Evolutionary conservation across 139 green algal genomes (phyloP).

Genomic region (Micromonas commoda): DNA sequence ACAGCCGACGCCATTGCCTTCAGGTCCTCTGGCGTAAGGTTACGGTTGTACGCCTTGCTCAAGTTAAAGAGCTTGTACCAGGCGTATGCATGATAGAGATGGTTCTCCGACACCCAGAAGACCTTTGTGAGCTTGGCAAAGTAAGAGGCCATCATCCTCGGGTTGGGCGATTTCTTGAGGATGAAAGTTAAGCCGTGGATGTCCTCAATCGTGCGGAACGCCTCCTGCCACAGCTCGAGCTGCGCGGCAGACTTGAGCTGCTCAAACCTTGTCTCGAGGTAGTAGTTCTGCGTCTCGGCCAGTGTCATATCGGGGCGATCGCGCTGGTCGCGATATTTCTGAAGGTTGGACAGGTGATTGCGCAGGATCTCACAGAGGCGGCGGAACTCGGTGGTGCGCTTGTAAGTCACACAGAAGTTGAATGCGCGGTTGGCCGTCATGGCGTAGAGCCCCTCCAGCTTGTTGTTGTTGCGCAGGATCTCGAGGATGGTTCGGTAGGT

Average conservation of each 20-base stretch:
- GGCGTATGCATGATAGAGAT: slow-evolving; percentile 90
- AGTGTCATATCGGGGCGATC: slow-evolving; percentile 84
- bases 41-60: slow-evolving; percentile 73
- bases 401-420: slow-evolving; percentile 92
- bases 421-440: slow-evolving; percentile 72
- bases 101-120: slow-evolving; percentile 73
- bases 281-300: slow-evolving; percentile 81
- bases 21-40: slow-evolving; percentile 63
- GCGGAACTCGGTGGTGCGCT: slow-evolving; percentile 94
- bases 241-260: slow-evolving; percentile 92
- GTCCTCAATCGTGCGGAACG: slow-evolving; percentile 96
- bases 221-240: slow-evolving; percentile 96
- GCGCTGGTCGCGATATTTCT: slow-evolving; percentile 81
- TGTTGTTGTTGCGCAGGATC: slow-evolving; percentile 95
- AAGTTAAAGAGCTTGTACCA: slow-evolving; percentile 94
- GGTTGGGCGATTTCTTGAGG: slow-evolving; percentile 77
- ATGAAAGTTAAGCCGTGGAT: slow-evolving; percentile 86
- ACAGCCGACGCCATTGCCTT: slow-evolving; percentile 69
- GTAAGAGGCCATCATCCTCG: slow-evolving; percentile 90
- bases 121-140: slow-evolving; percentile 90
- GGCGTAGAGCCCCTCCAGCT: slow-evolving; percentile 91
- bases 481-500: slow-evolving; percentile 91
- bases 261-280: slow-evolving; percentile 96
- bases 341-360: slow-evolving; percentile 91
- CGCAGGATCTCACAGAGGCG: slow-evolving; percentile 96